Percentiles rank a stretch among this genome's conserved stretches.
Conservation (phyloP, 371 early-diverging fungal genomes). For the Zopfochytrium polystomum region DNA sequence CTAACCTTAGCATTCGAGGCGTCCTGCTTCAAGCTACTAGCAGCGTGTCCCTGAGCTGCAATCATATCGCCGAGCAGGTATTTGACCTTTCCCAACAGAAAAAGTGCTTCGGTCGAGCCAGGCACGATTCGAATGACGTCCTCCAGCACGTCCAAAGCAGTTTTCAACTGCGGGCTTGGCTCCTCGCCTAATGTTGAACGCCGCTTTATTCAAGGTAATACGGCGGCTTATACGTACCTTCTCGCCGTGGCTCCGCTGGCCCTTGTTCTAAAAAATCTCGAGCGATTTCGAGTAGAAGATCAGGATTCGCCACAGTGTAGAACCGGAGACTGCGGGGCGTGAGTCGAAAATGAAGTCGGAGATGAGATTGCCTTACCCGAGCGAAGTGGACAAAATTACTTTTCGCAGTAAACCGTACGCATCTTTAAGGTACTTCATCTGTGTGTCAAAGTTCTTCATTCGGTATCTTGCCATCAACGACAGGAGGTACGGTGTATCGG, state of each 20-base stretch:
- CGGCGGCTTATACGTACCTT: constrained; percentile 17
- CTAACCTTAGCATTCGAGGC: constrained; percentile 18
- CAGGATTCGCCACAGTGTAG: constrained; percentile 39
- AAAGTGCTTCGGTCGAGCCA: constrained; percentile 38
- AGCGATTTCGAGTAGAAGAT: constrained; percentile 40
- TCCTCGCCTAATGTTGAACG: constrained; percentile 21
- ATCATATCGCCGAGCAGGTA: constrained; percentile 36
- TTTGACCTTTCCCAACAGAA: constrained; percentile 34
- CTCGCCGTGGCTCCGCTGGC: constrained; percentile 32
- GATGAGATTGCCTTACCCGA: too few species aligned
- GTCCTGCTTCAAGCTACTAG: constrained; percentile 34
- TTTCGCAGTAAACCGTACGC: constrained; percentile 28
- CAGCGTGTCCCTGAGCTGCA: constrained; percentile 25
- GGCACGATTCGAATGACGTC: constrained; percentile 36
- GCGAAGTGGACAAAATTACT: too few species aligned
- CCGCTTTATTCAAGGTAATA: not conserved
- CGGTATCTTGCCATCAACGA: constrained; percentile 40
- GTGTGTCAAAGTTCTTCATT: constrained; percentile 22
- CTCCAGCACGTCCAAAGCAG: constrained; percentile 30
- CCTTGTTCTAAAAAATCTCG: constrained; percentile 34
- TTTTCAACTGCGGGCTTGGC: constrained; percentile 20
- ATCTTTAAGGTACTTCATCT: constrained; percentile 35
- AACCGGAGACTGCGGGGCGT: constrained; percentile 28
- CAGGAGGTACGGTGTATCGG: constrained; percentile 34
- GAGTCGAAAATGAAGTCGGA: too few species aligned